A percentile compares a stretch with the other conserved stretches of the same genome.
These are phyloP conservation scores for Thuidium tamariscinum DNA, from an alignment of 225 moss, liverwort and hornwort species.

Conservation along the genomic window DNA sequence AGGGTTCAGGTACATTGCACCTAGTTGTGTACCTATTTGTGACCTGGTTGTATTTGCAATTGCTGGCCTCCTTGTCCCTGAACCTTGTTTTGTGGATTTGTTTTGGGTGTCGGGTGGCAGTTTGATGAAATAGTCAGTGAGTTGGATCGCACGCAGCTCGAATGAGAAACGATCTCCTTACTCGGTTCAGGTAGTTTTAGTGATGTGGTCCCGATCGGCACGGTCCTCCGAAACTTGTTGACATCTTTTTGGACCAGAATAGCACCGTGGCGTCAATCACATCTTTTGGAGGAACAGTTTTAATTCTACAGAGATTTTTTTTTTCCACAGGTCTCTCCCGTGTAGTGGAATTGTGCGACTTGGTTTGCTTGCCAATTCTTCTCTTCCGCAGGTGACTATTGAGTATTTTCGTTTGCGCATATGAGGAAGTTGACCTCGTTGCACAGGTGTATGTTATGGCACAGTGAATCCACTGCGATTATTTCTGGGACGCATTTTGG, in stretches of 20 bases:
- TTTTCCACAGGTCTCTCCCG: background rate
- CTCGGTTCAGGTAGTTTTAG: background rate
- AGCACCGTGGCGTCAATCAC: background rate
- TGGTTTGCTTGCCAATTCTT: background rate
- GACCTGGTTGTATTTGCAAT: background rate
- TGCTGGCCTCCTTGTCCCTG: background rate
- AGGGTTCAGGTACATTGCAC: background rate
- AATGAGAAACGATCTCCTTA: slow-evolving; percentile 16
- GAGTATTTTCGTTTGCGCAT: background rate
- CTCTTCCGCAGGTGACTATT: background rate
- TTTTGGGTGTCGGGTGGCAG: slow-evolving; percentile 29
- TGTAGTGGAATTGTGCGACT: background rate
- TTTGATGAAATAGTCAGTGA: slow-evolving; percentile 90
- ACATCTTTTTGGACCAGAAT: background rate
- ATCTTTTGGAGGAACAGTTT: slow-evolving; percentile 7
- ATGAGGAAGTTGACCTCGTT: background rate
- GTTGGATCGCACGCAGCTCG: slow-evolving; percentile 70
- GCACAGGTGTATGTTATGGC: background rate
- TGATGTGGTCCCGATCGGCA: background rate
- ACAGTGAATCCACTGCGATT: background rate
- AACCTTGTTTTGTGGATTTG: background rate
- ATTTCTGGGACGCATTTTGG: background rate
- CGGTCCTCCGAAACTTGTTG: background rate
- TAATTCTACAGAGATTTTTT: background rate
- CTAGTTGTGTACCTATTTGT: background rate